Evolutionary conservation across 768 basidiomycete species (phyloP).

Genomic region (Cyclocybe cylindracea): DNA sequence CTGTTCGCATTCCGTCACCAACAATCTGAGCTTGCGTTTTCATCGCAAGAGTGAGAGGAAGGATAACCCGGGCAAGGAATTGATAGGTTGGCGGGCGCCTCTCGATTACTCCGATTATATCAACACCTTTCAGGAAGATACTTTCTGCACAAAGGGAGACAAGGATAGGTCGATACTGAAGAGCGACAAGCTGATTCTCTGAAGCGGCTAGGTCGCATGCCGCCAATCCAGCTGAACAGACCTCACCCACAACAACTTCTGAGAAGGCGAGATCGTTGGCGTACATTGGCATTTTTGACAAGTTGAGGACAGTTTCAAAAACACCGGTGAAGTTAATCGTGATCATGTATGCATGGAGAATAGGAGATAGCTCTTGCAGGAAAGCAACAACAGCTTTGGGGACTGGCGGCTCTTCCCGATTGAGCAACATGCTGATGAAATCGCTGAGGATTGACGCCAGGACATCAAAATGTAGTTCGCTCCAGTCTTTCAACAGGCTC

Average conservation of each 20-base stretch:
- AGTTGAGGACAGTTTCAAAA: conserved; percentile 48
- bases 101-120: conserved; percentile 59
- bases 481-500: conserved; percentile 54
- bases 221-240: conserved; percentile 46
- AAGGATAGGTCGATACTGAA: conserved; percentile 41
- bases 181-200: conserved; percentile 38
- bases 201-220: conserved; percentile 48
- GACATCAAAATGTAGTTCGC: conserved; percentile 31
- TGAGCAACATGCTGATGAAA: conserved; percentile 49
- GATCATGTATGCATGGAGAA: conserved; percentile 51
- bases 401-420: conserved; percentile 43
- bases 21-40: conserved; percentile 49
- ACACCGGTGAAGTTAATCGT: conserved; percentile 59
- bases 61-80: conserved; percentile 63
- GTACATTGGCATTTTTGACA: conserved; percentile 47
- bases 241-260: conserved; percentile 42
- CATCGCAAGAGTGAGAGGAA: conserved; percentile 60
- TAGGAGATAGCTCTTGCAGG: conserved; percentile 54
- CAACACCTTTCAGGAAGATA: conserved; percentile 48
- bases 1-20: conserved; percentile 39
- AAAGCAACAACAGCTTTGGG: conserved; percentile 53
- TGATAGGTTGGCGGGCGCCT: conserved; percentile 54
- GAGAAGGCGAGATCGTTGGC: conserved; percentile 55
- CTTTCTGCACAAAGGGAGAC: conserved; percentile 43
- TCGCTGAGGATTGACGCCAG: conserved; percentile 56